Base-by-base conservation (phyloP, 2,329 filamentous ascomycete species). In the Pleoardoris graminearum region DNA sequence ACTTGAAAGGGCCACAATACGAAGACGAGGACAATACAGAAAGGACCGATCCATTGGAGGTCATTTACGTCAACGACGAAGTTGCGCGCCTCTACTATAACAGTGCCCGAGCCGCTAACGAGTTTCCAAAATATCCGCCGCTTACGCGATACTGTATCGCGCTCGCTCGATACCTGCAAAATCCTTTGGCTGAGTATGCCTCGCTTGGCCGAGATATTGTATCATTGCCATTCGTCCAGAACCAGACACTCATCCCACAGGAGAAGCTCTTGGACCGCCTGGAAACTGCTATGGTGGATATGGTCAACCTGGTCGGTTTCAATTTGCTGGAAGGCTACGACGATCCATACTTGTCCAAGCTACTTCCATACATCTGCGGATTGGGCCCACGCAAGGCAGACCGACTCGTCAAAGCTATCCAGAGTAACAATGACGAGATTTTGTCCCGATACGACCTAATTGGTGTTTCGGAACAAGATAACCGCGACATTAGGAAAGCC, bases 261-360 rank as follows among this genome's bases (percentile, higher is more conserved):
- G 93, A 97, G 32, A 92, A 96, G 76, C 81, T 99, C 33, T 78
- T 87, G 57, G 91, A 90, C 70, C 85, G 91, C 54, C 82, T 99
- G 14, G 94, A 99, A 67, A 95, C 90, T n/a, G 91, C 93, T 38
- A 90, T 99, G 85, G 93, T 99, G 10, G 94, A 99, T 70, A 96
- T 96, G 82, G 94, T 99, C 62, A 99, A 99, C 71, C 85, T 99
- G 37, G 91, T 92, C 39, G 94, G 94, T 68, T 90, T 99, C 32
- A 90, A 97, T 65, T 88, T 99, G 68, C 96, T 97, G 65, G 92
- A 97, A 60, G 91, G 92, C 12, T 86, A 96, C 50, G 82, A 81
- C 36, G 90, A 97, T 71, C 70, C 85, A 1, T 91, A 94, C 66
- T 88, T 89, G 7, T 91, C 91, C 12, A 94, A 93, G 59, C 82